A percentile compares a stretch with the other conserved stretches of the same genome.
These are phyloP conservation scores for Stygiomarasmius scandens DNA, from an alignment of 1,284 basidiomycete species.

Conservation along the genomic window DNA sequence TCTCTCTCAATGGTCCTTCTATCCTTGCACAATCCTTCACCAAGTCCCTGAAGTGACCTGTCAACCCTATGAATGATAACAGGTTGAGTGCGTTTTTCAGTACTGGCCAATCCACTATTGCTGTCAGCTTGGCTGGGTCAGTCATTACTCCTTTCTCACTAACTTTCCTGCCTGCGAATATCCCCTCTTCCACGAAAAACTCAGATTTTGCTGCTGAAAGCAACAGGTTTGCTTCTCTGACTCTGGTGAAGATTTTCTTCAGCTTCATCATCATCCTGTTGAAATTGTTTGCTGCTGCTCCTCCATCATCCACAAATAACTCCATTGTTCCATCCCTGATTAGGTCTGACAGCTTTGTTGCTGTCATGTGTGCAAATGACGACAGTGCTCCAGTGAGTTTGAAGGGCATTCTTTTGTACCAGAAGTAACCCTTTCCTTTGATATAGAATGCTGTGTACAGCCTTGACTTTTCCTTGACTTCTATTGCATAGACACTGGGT, in stretches of 20 bases:
- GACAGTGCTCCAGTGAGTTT: conserved; percentile 43
- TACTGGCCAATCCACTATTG: too few species aligned
- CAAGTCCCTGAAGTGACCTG: conserved; percentile 26
- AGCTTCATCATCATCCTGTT: conserved; percentile 24
- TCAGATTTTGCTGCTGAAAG: conserved; percentile 32
- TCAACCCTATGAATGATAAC: conserved; percentile 15
- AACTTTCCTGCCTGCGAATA: conserved; percentile 35
- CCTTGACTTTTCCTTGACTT: conserved; percentile 25
- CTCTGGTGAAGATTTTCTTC: conserved; percentile 20
- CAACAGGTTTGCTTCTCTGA: conserved; percentile 27
- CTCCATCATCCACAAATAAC: conserved; percentile 37
- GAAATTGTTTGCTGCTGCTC: conserved; percentile 29
- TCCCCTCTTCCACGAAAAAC: conserved; percentile 33
- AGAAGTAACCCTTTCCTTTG: conserved; percentile 40
- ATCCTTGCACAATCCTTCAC: conserved; percentile 32
- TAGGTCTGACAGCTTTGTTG: conserved; percentile 33
- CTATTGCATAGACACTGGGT: too few species aligned
- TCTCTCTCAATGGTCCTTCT: conserved; percentile 31
- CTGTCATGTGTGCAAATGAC: conserved; percentile 36
- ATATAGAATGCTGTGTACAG: conserved; percentile 43
- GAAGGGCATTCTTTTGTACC: conserved; percentile 41
- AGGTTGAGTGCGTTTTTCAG: conserved; percentile 29
- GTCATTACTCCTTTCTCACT: conserved; percentile 31
- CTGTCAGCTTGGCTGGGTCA: conserved; percentile 35
- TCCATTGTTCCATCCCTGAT: conserved; percentile 28